Percentiles rank a stretch among this genome's conserved stretches.
Evolutionary conservation across 1,284 basidiomycete genomes (phyloP).

Genomic region (Ustanciosporium gigantosporum): DNA sequence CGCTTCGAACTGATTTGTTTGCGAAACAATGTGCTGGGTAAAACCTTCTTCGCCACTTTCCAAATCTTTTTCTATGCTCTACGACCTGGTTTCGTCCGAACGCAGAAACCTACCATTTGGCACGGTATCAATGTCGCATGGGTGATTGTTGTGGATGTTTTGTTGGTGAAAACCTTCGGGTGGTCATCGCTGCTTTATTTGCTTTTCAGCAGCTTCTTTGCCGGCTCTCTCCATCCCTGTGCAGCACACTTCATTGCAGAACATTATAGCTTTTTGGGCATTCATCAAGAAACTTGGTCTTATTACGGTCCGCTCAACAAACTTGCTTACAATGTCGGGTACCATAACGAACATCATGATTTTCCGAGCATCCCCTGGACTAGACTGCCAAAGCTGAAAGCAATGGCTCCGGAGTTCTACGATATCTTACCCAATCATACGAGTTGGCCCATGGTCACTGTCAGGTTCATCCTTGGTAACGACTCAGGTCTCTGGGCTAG

Average conservation of each 20-base stretch:
- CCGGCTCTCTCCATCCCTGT: slow-evolving; percentile 89
- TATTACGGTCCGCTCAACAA: slow-evolving; percentile 92
- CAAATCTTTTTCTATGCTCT: slow-evolving; percentile 98
- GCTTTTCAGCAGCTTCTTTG: slow-evolving; percentile 86
- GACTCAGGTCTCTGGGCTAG: slow-evolving; percentile 53
- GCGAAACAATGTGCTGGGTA: slow-evolving; percentile 94
- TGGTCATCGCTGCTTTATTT: slow-evolving; percentile 69
- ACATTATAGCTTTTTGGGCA: slow-evolving; percentile 60
- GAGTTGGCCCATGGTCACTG: slow-evolving; percentile 90
- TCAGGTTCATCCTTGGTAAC: slow-evolving; percentile 81
- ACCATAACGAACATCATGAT: slow-evolving; percentile 99
- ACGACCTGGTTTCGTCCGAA: slow-evolving; percentile 88
- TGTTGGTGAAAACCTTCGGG: slow-evolving; percentile 59
- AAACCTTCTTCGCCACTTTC: slow-evolving; percentile 96
- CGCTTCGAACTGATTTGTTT: slow-evolving; percentile 79
- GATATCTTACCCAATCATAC: slow-evolving; percentile 82
- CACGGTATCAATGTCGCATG: slow-evolving; percentile 76
- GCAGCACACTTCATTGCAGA: slow-evolving; percentile 98
- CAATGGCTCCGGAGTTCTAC: slow-evolving; percentile 89
- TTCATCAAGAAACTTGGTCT: slow-evolving; percentile 86
- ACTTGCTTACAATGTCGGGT: slow-evolving; percentile 96
- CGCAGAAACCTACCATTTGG: slow-evolving; percentile 80
- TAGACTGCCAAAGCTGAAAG: slow-evolving; percentile 78
- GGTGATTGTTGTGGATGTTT: slow-evolving; percentile 75
- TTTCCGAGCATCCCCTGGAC: slow-evolving; percentile 97